Evolutionary conservation across 2,329 filamentous ascomycete species (phyloP), one percentile per base, ranked within the genome.

Genomic region (Emergomyces orientalis): DNA sequence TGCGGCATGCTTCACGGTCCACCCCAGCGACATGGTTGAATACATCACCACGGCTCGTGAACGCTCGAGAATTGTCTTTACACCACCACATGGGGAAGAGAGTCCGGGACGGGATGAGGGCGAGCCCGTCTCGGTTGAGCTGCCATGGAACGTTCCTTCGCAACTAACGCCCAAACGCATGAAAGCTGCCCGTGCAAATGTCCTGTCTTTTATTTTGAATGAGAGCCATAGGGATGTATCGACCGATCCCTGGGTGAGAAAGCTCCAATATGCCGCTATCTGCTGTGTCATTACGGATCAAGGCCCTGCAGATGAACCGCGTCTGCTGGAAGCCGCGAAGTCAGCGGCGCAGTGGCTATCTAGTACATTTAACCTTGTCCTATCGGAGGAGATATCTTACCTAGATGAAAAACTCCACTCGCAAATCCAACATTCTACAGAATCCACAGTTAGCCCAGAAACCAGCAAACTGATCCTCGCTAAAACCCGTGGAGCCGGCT

Each of bases 1-100:
- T 17, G 82, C 81, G 5, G 75, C 76, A 3, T 81, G 79, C 62
- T 74, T 80, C 56, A 82, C 80, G 1, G 67, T 82, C 34, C 82
- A 86, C 68, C 83, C 84, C 0, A 81, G 78, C 3, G 80, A 85
- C 68, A 80, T 82, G 73, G 73, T 85, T 17, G 81, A 86, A 64
- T 86, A 86, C 68, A 77, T 77, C 0, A 80, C 80, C 7, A 71
- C 76, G 8, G 75, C 78, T 3, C 77, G 80, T 32, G 78, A 82
- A 61, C 71, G 72, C n/a, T 71, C 74, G 0, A 75, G 69, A 0
- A 66, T 83, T 9, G 63, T 76, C 1, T 77, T 79, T 62, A 69
- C 69, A 0, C 65, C 67, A 3, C 67, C 69, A 25, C 63, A 65
- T 13, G 37, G 62, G 63, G 71, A 5, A 43, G 54, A 34, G 52